Evolutionary conservation across 2,329 filamentous ascomycete species (phyloP), one percentile per base, ranked within the genome.

Genomic region (Xylaria polymorpha): DNA sequence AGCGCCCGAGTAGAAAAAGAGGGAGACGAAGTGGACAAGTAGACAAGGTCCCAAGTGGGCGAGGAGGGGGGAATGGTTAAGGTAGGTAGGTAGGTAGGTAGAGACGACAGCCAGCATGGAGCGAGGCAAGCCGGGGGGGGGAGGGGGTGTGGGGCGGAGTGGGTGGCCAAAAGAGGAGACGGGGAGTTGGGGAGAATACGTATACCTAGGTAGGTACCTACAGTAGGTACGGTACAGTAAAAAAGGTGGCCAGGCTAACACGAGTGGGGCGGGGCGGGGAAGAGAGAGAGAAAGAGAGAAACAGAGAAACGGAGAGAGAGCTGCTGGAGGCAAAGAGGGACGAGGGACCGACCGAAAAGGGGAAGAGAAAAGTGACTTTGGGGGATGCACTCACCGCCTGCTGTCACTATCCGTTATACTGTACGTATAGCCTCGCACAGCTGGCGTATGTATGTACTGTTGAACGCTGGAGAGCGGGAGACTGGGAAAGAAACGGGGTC

Each of bases 11-110:
- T 67, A 68, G 57, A 68, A 65, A 44, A 66, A 61, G 63, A 65
- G 66, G 56, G 66, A 71, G 68, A 70, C 66, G 70, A 69, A 71
- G 69, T 69, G 71, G 66, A 72, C 69, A 72, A 68, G 71, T 71
- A 67, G 71, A 71, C 71, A 67, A 71, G 68, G 70, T 68, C 66
- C 61, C 60, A 51, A 62, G 62, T 66, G 67, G 70, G 57, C 67
- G 64, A 67, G 53, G 61, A 60, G 41, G 57, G 59, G 51, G 48
- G 70, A 68, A 61, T 68, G 65, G 64, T 61, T 68, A 68, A 70
- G 64, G 68, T 53, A 64, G 61, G 55, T 46, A 57, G 58, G n/a
- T n/a, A n/a, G n/a, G n/a, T n/a, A n/a, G n/a, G n/a, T n/a, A n/a
- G n/a, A n/a, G n/a, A n/a, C n/a, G n/a, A 29, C 44, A 29, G 58